Base-by-base conservation (phyloP, 306 rosid species). In the Ochetophila trinervis region DNA sequence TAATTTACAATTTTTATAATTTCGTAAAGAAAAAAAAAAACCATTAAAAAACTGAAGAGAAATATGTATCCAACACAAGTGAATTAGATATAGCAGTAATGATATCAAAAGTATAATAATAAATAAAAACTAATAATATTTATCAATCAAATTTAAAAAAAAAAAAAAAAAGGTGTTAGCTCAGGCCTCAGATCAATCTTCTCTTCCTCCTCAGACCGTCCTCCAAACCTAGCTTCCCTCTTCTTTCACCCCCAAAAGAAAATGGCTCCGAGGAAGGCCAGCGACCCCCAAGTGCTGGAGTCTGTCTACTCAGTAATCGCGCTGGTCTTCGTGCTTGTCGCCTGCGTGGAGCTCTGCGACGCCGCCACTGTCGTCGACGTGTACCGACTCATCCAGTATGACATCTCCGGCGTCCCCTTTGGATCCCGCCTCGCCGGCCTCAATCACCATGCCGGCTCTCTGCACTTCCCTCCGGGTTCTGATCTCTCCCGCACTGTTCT, bases 401-500 rank as follows among this genome's bases (percentile, higher is more conserved):
- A 93, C 65, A 86, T 93, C 73, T 83, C 96, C 5, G 96, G 96
- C 0, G 83, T 70, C 35, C 96, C 97, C 0, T 86, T 94, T 16
- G 99, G 99, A 90, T 94, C 99, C 76, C 97, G 96, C 17, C 86
- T 91, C 45, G 97, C 99, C 34, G 73, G 78, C 11, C 90, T 94
- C 68, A 94, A 94, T 66, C 99, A 94, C 75, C 96, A 90, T 60
- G 99, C 99, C 7, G 85, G 87, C 8, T 94, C 99, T 45, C 73
- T 83, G 3, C 87, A 87, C 72, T 93, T 88, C 67, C 79, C 95
- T 30, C 81, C 99, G 2, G 82, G 84, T 51, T 73, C 97, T 36
- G 99, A 94, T 90, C 96, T 94, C 81, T 90, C 99, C 3, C 99
- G 99, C 74, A 48, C 99, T 3, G 99, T 94, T 5, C 82, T 94